phyloP scores from a whole-genome alignment of 495 filamentous ascomycete species.

The Tuber indicum region DNA sequence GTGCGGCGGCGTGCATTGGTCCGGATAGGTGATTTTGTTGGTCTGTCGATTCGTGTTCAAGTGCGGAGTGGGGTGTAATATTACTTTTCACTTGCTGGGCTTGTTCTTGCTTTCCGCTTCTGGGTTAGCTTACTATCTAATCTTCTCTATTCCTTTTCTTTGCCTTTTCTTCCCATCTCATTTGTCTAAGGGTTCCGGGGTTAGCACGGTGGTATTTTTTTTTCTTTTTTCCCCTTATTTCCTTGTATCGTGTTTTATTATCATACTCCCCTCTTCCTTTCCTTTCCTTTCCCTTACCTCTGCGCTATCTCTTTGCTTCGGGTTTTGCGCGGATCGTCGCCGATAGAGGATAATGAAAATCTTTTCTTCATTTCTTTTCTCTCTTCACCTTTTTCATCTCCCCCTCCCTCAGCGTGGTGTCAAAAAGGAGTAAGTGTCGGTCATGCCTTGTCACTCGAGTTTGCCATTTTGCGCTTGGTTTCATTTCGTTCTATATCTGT shows the following conservation, averaged over 20 bases:
- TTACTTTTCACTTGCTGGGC: background rate
- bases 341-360: background rate
- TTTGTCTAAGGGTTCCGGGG: background rate
- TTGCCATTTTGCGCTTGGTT: background rate
- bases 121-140: background rate
- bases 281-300: background rate
- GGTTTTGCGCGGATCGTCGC: background rate
- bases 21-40: slow-evolving; percentile 3
- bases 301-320: background rate
- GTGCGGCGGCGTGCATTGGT: slow-evolving; percentile 13
- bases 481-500: background rate
- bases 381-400: background rate
- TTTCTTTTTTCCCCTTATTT: background rate
- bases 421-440: background rate
- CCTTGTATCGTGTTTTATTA: background rate
- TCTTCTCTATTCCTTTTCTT: background rate
- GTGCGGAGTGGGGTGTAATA: background rate
- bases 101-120: background rate
- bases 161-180: background rate
- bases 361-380: background rate
- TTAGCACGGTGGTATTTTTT: slow-evolving; percentile 1
- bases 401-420: background rate
- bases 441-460: background rate
- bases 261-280: background rate
- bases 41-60: background rate